Evolutionary conservation across 2,329 filamentous ascomycete genomes (phyloP), one percentile per base, ranked within the genome.

Genomic region (Alternaria alternata): DNA sequence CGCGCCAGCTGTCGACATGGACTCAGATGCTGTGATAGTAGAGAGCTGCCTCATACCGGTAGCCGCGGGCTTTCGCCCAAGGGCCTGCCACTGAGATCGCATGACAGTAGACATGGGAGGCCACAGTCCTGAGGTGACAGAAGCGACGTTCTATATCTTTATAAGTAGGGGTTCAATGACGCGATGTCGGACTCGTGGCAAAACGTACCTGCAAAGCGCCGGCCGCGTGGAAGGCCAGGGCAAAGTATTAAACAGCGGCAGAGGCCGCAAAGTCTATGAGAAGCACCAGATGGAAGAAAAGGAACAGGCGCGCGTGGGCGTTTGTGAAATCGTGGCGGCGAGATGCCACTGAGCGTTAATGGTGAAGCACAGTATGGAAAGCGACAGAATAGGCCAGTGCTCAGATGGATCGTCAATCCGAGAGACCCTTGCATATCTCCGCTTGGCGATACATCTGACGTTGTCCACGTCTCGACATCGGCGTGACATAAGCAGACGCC

Each of bases 171-270:
- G 52, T 60, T 61, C 57, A 51, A 62, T 59, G 58, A 67, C 62
- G 66, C 62, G 62, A 59, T 62, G 55, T 66, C 55, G 66, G 63
- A 47, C 55, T 53, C 66, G 74, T 75, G 71, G 74, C 74, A 65
- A 69, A 63, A 72, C 82, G 69, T 74, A 85, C 83, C 69, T 82
- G 81, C 63, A 82, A 72, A 63, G 78, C 78, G 67, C 82, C 74
- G 65, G 83, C 79, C 68, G 80, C 77, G 74, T 83, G 82, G 69
- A 85, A 83, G 73, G 83, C 83, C 84, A 85, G 86, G 71, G 61
- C 80, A 68, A 62, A 38, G 30, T 54, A 51, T 41, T 59, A 22
- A 42, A 52, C 36, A 59, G 75, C 75, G 75, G 75, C 74, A 66
- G 62, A 58, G 57, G 74, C 75, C 75, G 75, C 75, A 53, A 46